These are phyloP conservation scores for Silybum marianum DNA, from an alignment of 129 eudicot species.

Conservation along the genomic window DNA sequence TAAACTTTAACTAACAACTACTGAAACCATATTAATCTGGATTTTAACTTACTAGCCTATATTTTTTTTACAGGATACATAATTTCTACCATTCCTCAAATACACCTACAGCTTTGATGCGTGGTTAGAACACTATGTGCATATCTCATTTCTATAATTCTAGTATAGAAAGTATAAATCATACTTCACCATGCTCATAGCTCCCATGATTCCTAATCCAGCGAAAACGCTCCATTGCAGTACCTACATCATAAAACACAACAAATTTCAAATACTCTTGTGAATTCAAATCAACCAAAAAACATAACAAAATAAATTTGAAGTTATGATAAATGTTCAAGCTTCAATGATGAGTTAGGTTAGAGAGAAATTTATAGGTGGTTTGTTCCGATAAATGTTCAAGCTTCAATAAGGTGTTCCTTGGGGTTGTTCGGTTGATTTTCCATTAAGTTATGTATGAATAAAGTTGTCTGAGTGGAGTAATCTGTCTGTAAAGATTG, in stretches of 20 bases:
- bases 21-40: neutral
- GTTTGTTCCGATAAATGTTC: neutral
- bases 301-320: neutral
- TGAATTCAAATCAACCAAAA: neutral
- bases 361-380: neutral
- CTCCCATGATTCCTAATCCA: slow-evolving; percentile 41
- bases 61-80: slow-evolving; percentile 2
- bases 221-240: slow-evolving; percentile 66
- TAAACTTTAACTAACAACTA: neutral
- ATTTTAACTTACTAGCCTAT: neutral
- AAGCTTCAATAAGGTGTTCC: neutral
- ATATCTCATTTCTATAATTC: neutral
- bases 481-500: too few relatives aligned
- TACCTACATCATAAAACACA: slow-evolving; percentile 44
- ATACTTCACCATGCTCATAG: slow-evolving; percentile 10
- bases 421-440: too few relatives aligned
- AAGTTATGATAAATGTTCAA: neutral
- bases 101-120: slow-evolving; percentile 4
- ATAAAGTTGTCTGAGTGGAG: too few relatives aligned
- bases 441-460: too few relatives aligned
- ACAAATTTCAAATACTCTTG: neutral
- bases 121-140: slow-evolving; percentile 11
- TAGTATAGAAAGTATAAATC: neutral
- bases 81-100: neutral
- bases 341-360: neutral